Evolutionary conservation across 345 rosid genomes (phyloP).

Genomic region (Turnera subulata): DNA sequence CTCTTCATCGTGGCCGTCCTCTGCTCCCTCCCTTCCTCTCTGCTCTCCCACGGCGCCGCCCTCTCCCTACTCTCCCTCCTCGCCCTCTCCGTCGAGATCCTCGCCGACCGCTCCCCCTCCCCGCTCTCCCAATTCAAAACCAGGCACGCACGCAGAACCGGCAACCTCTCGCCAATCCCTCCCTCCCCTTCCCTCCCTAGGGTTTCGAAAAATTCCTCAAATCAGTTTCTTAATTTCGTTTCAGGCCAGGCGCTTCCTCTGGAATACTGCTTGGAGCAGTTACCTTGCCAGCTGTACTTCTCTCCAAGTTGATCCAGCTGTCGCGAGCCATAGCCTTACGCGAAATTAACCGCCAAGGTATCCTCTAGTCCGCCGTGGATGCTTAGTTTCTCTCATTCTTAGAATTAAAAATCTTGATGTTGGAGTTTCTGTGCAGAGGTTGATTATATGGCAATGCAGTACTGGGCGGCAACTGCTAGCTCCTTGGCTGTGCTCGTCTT

Average conservation of each 20-base stretch:
- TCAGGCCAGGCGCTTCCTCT: constrained; percentile 79
- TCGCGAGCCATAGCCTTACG: constrained; percentile 53
- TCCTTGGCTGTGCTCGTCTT: constrained; percentile 63
- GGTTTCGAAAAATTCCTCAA: background rate
- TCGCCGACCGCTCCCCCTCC: constrained; percentile 37
- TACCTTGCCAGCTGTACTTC: constrained; percentile 70
- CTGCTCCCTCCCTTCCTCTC: constrained; percentile 54
- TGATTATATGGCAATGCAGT: constrained; percentile 63
- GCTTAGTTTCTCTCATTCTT: background rate
- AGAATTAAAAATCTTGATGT: background rate
- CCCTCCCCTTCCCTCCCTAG: background rate
- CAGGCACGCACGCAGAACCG: constrained; percentile 1
- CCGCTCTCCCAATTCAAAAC: constrained; percentile 23
- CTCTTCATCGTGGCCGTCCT: constrained; percentile 49
- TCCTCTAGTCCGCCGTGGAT: background rate
- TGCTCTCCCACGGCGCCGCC: constrained; percentile 60
- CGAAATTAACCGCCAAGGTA: constrained; percentile 56
- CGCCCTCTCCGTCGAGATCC: constrained; percentile 58
- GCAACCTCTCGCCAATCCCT: background rate
- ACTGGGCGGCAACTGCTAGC: constrained; percentile 67
- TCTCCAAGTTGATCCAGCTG: constrained; percentile 72
- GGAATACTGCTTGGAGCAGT: constrained; percentile 84
- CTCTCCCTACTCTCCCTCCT: constrained; percentile 37
- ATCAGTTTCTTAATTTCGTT: background rate
- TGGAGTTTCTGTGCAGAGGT: constrained; percentile 40